Conservation (phyloP, 495 filamentous ascomycete species). For the Melanomma pulvis-pyrius region DNA sequence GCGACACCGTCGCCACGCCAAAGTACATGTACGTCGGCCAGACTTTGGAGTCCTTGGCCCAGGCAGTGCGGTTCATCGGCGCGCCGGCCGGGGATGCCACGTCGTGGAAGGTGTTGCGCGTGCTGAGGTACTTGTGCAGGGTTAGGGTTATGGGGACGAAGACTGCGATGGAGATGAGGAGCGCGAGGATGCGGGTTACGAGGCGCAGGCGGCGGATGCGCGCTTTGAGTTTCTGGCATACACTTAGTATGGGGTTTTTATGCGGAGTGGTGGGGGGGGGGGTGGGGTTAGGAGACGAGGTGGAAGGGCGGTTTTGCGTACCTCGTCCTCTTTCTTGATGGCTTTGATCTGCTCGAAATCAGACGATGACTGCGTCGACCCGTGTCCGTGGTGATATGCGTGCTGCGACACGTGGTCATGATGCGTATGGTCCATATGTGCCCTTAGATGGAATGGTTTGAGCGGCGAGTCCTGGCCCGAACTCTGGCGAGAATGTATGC, state of each 20-base stretch:
- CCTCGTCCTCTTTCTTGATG: constrained; percentile 13
- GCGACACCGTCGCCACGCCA: constrained; percentile 25
- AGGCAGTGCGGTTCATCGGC: constrained; percentile 31
- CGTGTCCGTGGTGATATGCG: neutral
- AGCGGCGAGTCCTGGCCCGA: constrained; percentile 15
- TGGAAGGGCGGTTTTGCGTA: neutral
- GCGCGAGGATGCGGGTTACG: constrained; percentile 33
- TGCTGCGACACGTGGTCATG: neutral
- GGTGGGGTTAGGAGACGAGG: neutral
- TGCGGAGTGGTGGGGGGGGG: constrained; percentile 4
- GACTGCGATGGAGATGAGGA: constrained; percentile 33
- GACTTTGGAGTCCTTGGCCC: constrained; percentile 38
- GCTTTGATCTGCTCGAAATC: constrained; percentile 20
- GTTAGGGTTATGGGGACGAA: constrained; percentile 39
- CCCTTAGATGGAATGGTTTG: constrained; percentile 9
- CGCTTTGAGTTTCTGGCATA: constrained; percentile 29
- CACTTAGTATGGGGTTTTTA: no score
- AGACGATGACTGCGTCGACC: neutral
- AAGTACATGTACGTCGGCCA: constrained; percentile 45
- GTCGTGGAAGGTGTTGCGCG: constrained; percentile 23
- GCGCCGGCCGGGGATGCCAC: constrained; percentile 20
- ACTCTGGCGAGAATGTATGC: neutral
- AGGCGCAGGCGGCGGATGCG: constrained; percentile 39
- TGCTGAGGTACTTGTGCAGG: constrained; percentile 41
- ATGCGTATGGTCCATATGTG: neutral